Evolutionary conservation across 768 basidiomycete genomes (phyloP).

Genomic region (Russula brevipes): DNA sequence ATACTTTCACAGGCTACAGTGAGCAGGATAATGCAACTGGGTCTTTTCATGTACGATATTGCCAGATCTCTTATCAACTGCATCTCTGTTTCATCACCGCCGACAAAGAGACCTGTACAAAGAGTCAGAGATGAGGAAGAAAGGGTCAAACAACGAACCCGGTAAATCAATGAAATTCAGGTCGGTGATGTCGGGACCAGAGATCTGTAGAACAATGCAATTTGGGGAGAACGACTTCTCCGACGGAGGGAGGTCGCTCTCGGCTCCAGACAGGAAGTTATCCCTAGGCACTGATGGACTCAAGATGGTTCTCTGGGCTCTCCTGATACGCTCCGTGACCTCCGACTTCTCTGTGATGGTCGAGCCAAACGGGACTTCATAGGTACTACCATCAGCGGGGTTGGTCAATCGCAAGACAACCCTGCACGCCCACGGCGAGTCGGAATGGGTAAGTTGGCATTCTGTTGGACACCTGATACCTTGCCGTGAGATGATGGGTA

Average conservation of each 20-base stretch:
- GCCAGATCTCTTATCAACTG: constrained; percentile 56
- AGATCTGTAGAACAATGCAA: constrained; percentile 36
- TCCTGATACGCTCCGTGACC: constrained; percentile 62
- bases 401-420: constrained; percentile 32
- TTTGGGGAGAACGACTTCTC: constrained; percentile 37
- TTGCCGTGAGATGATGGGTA: background rate
- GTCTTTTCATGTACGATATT: constrained; percentile 52
- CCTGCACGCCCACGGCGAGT: constrained; percentile 33
- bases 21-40: constrained; percentile 60
- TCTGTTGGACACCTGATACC: constrained; percentile 35
- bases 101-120: constrained; percentile 51
- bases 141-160: constrained; percentile 27
- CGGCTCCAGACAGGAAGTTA: constrained; percentile 39
- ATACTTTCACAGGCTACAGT: constrained; percentile 62
- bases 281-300: constrained; percentile 41
- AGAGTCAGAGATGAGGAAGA: background rate
- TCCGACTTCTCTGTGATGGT: constrained; percentile 45
- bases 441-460: constrained; percentile 31
- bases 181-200: constrained; percentile 38
- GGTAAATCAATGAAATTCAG: constrained; percentile 41
- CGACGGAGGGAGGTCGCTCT: constrained; percentile 5
- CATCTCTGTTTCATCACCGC: constrained; percentile 43
- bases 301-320: constrained; percentile 61
- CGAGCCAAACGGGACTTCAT: constrained; percentile 28
- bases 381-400: constrained; percentile 26